Base-by-base conservation (phyloP, 129 eudicot genomes). In the Artemisia annua region DNA sequence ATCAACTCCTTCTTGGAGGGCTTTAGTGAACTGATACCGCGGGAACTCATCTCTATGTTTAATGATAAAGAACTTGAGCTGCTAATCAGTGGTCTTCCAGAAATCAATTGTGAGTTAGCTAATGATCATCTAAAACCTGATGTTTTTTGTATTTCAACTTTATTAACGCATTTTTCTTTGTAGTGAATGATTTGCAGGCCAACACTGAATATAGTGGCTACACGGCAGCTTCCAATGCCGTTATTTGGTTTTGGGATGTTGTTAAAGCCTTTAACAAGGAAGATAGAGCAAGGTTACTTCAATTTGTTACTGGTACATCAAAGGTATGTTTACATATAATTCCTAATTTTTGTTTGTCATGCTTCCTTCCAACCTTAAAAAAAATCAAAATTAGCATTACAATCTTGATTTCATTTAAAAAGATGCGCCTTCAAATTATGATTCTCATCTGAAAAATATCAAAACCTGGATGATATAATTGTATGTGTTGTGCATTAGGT, bases 191-290 rank as follows among this genome's bases (percentile, higher is more conserved):
- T 82, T 70, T 89, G 83, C 84, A 83, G 81, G 84, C 91, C 76
- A 89, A 89, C 74, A 79, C 87, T 1, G 91, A 89, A 74, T 89
- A 89, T 66, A 83, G 86, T 63, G 91, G 91, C 50, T 89, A 63
- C 57, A 86, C 86, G 1, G 66, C 82, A 7, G 86, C 83, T 54
- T 86, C 91, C 46, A 69, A 26, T 71, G 82, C 61, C 57, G 80
- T 89, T 68, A 87, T 70, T 59, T 86, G 96, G 96, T 86, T 89
- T 82, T 89, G 91, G 96, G 96, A 89, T 62, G 96, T 86, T 70
- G 87, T 82, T 58, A 70, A 75, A 73, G 82, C 79, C 69, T 89
- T 89, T 62, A 84, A 30, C 84, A 86, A 89, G 78, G 96, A 89
- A 80, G 96, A 89, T 80, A 89, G 75, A 79, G 91, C 96, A 55